Percentiles rank a stretch among this genome's conserved stretches.
phyloP scores from a whole-genome alignment of 495 filamentous ascomycete genomes.

The Penicillium soppii region DNA sequence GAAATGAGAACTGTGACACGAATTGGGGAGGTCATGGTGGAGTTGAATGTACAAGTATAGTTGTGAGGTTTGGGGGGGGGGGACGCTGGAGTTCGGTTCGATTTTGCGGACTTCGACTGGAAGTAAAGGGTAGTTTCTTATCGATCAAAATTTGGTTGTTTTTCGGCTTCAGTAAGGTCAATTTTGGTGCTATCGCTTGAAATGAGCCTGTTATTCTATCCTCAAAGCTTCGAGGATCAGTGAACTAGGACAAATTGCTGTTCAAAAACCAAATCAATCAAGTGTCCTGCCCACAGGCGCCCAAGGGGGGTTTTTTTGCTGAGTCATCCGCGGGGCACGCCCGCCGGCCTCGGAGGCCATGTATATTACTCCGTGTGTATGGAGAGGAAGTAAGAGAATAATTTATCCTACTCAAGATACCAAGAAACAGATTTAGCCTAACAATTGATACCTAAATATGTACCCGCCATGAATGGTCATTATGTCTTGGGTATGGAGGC shows the following conservation, averaged over 20 bases:
- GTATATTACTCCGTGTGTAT: background rate
- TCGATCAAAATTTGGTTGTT: no score
- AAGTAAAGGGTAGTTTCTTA: no score
- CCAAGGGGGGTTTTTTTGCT: background rate
- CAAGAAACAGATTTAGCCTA: no score
- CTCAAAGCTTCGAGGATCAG: background rate
- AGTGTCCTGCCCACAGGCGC: no score
- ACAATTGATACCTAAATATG: no score
- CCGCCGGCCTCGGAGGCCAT: background rate
- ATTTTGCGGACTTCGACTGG: background rate
- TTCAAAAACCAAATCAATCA: no score
- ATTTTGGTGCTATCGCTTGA: background rate
- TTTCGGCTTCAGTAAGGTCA: background rate
- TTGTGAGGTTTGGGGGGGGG: background rate
- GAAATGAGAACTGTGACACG: constrained; percentile 68
- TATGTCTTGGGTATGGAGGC: no score
- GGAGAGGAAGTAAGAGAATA: background rate
- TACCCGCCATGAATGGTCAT: no score
- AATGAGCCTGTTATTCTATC: background rate
- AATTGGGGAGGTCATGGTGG: constrained; percentile 33
- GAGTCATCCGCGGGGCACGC: constrained; percentile 2
- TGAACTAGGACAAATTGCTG: background rate
- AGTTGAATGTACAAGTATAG: background rate
- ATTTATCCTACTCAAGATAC: no score
- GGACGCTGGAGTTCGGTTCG: no score